Percentiles rank a stretch among this genome's conserved stretches.
phyloP scores from a whole-genome alignment of 2,329 filamentous ascomycete species.

The Fusarium burgessii region DNA sequence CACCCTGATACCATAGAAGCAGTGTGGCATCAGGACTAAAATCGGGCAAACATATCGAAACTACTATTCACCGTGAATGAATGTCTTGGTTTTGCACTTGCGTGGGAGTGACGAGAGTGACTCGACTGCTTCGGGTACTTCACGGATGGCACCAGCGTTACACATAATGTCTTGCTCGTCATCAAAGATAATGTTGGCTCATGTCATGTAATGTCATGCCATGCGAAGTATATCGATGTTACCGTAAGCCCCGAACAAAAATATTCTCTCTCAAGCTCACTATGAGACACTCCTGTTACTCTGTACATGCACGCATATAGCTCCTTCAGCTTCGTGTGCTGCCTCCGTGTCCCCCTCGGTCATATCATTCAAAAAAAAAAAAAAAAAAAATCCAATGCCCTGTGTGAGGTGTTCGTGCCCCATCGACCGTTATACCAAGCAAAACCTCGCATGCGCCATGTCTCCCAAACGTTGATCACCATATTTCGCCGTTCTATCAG shows the following conservation, averaged over 20 bases:
- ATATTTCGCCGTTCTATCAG: conserved; percentile 10
- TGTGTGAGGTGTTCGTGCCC: conserved; percentile 22
- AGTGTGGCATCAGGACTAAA: conserved; percentile 73
- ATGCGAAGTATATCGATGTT: conserved; percentile 4
- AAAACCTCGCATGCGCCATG: conserved; percentile 36
- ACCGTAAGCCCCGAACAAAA: not conserved
- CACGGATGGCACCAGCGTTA: not conserved
- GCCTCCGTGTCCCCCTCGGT: conserved; percentile 2
- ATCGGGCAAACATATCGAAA: conserved; percentile 62
- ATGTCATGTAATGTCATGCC: not conserved
- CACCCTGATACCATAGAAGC: conserved; percentile 71
- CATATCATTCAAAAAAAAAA: conserved; percentile 7
- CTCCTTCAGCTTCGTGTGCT: conserved; percentile 18
- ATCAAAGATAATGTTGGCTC: not conserved
- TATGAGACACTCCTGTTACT: conserved; percentile 4
- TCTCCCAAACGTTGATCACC: conserved; percentile 25
- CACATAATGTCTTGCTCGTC: conserved; percentile 17
- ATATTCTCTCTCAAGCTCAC: not conserved
- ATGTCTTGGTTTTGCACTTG: conserved; percentile 6
- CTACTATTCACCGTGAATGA: conserved; percentile 7
- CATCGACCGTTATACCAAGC: conserved; percentile 24
- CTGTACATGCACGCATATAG: not conserved
- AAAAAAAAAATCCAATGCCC: not conserved
- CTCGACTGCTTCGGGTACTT: not conserved
- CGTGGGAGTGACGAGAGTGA: conserved; percentile 11